Percentiles rank a stretch among this genome's conserved stretches.
phyloP scores from a whole-genome alignment of 2,329 filamentous ascomycete genomes.

The Sporothrix dimorphospora region DNA sequence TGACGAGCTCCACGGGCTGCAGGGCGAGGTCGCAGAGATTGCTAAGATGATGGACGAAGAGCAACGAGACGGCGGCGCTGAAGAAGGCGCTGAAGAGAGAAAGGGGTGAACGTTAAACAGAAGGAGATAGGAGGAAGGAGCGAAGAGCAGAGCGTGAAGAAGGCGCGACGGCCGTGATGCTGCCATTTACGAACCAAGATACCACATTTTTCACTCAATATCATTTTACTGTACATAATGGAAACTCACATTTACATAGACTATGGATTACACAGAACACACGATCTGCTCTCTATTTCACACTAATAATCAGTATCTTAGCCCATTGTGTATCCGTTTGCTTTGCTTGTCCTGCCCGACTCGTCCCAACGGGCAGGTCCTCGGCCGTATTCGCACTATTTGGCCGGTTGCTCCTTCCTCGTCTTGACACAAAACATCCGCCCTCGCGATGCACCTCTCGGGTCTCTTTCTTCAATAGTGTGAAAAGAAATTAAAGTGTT shows the following conservation, averaged over 20 bases:
- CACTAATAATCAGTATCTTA: background rate
- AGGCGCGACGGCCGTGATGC: background rate
- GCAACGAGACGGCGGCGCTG: conserved; percentile 13
- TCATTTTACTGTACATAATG: background rate
- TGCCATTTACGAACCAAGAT: conserved; percentile 1
- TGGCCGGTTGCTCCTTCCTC: conserved; percentile 14
- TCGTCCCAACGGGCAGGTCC: background rate
- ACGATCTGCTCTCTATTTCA: background rate
- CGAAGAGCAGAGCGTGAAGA: background rate
- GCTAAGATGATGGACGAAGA: conserved; percentile 36
- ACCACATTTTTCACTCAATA: conserved; percentile 12
- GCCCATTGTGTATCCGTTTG: background rate
- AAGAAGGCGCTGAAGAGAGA: background rate
- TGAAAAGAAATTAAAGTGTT: too few species aligned
- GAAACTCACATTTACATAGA: background rate
- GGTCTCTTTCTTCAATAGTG: background rate
- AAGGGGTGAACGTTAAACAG: too few species aligned
- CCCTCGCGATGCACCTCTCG: background rate
- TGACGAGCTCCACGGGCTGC: conserved; percentile 28
- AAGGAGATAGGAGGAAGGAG: background rate
- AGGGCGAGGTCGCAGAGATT: conserved; percentile 34
- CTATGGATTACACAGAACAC: background rate
- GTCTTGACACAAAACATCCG: background rate
- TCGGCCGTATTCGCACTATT: conserved; percentile 20
- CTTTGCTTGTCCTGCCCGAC: conserved; percentile 14